phyloP scores from a whole-genome alignment of 192 early-diverging fungal species.

The Chytriomyces sp. region DNA sequence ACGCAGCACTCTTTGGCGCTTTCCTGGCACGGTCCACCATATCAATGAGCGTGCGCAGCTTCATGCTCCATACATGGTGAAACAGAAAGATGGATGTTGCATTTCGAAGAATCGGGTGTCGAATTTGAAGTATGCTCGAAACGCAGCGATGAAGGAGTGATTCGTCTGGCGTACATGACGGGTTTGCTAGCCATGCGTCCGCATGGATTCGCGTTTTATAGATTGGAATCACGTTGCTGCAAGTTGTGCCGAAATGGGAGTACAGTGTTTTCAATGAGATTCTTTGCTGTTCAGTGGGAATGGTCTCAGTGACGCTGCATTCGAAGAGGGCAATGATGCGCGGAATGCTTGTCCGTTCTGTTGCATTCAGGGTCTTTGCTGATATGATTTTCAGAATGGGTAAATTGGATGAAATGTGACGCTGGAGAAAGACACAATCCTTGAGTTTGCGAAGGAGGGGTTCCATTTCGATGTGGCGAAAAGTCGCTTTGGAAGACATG shows the following conservation, averaged over 20 bases:
- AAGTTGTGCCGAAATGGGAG: slow-evolving; percentile 7
- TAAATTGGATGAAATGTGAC: background rate
- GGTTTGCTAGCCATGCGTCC: slow-evolving; percentile 5
- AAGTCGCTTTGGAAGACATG: too few relatives aligned
- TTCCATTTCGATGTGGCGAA: background rate
- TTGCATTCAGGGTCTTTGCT: background rate
- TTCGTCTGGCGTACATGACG: background rate
- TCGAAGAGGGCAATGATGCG: slow-evolving; percentile 20
- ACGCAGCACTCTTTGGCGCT: slow-evolving; percentile 6
- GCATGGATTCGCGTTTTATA: slow-evolving; percentile 3
- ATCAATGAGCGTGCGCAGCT: slow-evolving; percentile 8
- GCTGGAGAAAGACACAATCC: slow-evolving; percentile 6
- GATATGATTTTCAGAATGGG: background rate
- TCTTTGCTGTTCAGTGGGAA: background rate
- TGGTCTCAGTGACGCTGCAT: background rate
- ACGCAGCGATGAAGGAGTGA: background rate
- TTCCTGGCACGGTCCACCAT: slow-evolving; percentile 16
- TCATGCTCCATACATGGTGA: background rate
- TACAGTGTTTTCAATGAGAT: background rate
- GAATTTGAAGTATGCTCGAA: background rate
- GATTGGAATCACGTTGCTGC: background rate
- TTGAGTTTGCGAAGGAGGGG: slow-evolving; percentile 10
- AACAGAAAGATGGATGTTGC: background rate
- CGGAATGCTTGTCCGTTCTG: slow-evolving; percentile 15
- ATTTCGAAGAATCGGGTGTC: slow-evolving; percentile 16